phyloP scores from a whole-genome alignment of 495 filamentous ascomycete species.

The Xylaria cubensis region DNA sequence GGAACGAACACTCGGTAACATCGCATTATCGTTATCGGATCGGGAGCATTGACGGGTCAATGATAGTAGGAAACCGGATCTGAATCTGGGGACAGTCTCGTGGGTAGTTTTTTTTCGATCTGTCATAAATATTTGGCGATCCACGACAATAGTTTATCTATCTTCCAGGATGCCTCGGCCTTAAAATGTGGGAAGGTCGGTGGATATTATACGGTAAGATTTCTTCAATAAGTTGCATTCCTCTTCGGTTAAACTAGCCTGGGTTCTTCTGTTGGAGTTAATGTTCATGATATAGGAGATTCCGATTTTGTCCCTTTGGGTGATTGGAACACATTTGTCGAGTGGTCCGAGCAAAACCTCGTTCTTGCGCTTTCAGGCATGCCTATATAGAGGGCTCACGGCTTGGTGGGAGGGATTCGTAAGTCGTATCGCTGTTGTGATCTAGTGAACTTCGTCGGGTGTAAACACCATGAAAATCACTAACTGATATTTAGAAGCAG shows the following conservation, averaged over 20 bases:
- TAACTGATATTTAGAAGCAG: neutral
- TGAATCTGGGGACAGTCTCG: neutral
- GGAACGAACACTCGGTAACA: neutral
- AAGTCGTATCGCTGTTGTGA: neutral
- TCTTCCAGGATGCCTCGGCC: neutral
- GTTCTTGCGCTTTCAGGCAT: neutral
- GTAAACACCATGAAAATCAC: neutral
- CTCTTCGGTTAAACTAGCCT: neutral
- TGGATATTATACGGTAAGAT: neutral
- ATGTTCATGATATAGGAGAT: neutral
- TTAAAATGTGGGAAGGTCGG: neutral
- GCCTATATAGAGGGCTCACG: neutral
- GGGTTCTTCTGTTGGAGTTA: neutral
- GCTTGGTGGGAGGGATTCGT: neutral
- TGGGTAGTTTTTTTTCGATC: neutral
- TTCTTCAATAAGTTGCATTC: neutral
- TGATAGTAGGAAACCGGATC: neutral
- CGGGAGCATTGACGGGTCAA: neutral
- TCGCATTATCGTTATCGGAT: neutral
- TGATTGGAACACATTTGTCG: conserved; percentile 8
- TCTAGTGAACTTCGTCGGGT: neutral
- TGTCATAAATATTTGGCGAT: neutral
- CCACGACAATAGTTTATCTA: neutral
- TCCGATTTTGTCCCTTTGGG: neutral
- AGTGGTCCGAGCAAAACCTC: neutral